Percentiles rank a stretch among this genome's conserved stretches.
Conservation (phyloP, 495 filamentous ascomycete genomes). For the Penicillium desertorum region DNA sequence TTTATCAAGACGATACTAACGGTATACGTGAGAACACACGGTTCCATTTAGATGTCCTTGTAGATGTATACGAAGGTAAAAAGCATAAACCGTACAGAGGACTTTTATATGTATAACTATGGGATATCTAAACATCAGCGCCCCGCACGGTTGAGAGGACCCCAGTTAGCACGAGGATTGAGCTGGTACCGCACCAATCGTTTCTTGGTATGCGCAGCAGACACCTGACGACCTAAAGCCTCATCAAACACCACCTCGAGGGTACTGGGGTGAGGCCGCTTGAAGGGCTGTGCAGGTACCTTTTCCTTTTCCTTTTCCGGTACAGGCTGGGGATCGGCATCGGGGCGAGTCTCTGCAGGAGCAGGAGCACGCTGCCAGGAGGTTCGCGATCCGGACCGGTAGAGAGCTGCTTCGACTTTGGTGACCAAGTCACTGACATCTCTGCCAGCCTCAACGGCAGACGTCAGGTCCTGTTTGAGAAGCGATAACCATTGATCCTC, state of each 20-base stretch:
- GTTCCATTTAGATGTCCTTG: too few species aligned
- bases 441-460: constrained; percentile 34
- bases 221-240: constrained; percentile 65
- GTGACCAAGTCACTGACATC: constrained; percentile 41
- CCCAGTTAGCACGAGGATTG: constrained; percentile 91
- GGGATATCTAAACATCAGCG: constrained; percentile 6
- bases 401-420: constrained; percentile 49
- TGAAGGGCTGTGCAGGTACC: constrained; percentile 4
- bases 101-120: background rate
- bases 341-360: constrained; percentile 14
- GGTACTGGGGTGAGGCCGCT: constrained; percentile 31
- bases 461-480: constrained; percentile 40
- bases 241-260: constrained; percentile 80
- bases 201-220: constrained; percentile 38
- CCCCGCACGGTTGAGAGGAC: constrained; percentile 74
- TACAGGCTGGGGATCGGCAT: constrained; percentile 10
- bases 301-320: constrained; percentile 23
- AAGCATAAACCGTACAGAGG: background rate
- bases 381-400: constrained; percentile 34
- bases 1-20: too few species aligned
- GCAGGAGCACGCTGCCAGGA: constrained; percentile 15
- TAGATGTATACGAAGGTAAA: background rate
- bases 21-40: too few species aligned
- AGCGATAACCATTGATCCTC: constrained; percentile 25
- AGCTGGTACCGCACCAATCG: constrained; percentile 79